Evolutionary conservation across 805 yeast genomes (phyloP), one percentile per base, ranked within the genome.

Genomic region (Candida hungchunana): DNA sequence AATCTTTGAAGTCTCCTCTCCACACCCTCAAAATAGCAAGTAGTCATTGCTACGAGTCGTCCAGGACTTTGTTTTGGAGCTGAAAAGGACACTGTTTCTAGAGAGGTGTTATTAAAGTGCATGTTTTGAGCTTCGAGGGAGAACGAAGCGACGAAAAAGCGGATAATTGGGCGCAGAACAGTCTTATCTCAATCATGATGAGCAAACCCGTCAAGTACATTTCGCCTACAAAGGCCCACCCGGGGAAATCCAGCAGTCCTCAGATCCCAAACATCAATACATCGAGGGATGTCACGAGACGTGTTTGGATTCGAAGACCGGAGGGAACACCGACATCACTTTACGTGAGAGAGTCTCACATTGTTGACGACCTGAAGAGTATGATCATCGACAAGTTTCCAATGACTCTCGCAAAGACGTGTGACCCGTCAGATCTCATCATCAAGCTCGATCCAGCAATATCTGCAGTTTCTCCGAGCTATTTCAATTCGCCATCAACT

Each of bases 361-460:
- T 88, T 1, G 71, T 89, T 5, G 97, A 89, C 57, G 96, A 90
- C 58, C 64, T 89, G 48, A 89, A 89, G 51, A 62, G 69, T 9
- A 69, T 76, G 40, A 69, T 89, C 1, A 58, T 79, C 24, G 62
- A 62, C 29, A 83, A 80, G 48, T 82, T 73, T 56, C 83, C 94
- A 36, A 77, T 82, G 40, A 71, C 85, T 3, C 53, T 82, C 37
- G 83, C 78, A 4, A 56, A 73, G 42, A 55, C 64, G 30, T 72
- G 69, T 51, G 87, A 87, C 62, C 79, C 94, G 7, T 77, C 95
- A 9, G 86, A 84, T 53, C 39, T 81, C 44, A 37, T 65, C 13
- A 55, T 77, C 41, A 47, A 41, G 17, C 33, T 51, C 9, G 51
- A 54, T 20, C 42, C 48, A 2, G 14, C 40, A 2, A 7, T 37